Evolutionary conservation across 2,329 filamentous ascomycete genomes (phyloP).

Genomic region (Geosmithia flava): DNA sequence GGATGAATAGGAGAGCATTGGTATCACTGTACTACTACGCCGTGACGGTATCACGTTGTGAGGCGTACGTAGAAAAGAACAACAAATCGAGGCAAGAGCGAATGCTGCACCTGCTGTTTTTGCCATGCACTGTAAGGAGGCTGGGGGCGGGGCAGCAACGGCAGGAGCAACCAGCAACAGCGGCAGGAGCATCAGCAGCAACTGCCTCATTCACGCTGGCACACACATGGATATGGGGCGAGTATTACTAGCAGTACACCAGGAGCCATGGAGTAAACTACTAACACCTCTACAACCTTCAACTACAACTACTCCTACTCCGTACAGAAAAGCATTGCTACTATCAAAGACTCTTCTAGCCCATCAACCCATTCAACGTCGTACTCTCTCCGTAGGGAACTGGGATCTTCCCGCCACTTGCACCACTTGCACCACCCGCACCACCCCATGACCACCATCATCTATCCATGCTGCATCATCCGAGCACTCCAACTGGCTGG

Average conservation of each 20-base stretch:
- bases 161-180: not conserved
- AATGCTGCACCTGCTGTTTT: not conserved
- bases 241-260: too few relatives aligned
- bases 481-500: not conserved
- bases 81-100: not conserved
- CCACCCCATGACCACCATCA: not conserved
- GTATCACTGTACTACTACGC: too few relatives aligned
- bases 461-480: not conserved
- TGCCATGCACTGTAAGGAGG: not conserved
- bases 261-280: too few relatives aligned
- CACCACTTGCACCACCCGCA: not conserved
- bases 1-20: too few relatives aligned
- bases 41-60: too few relatives aligned
- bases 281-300: too few relatives aligned
- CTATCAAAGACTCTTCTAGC: too few relatives aligned
- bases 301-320: too few relatives aligned
- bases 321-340: too few relatives aligned
- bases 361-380: too few relatives aligned
- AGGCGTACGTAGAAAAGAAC: not conserved
- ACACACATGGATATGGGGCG: not conserved
- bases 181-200: not conserved
- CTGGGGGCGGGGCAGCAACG: not conserved
- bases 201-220: not conserved
- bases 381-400: not conserved
- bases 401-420: not conserved